Evolutionary conservation across 352 stramenopile species (phyloP), one percentile per base, ranked within the genome.

Genomic region (Pythium aristosporum): DNA sequence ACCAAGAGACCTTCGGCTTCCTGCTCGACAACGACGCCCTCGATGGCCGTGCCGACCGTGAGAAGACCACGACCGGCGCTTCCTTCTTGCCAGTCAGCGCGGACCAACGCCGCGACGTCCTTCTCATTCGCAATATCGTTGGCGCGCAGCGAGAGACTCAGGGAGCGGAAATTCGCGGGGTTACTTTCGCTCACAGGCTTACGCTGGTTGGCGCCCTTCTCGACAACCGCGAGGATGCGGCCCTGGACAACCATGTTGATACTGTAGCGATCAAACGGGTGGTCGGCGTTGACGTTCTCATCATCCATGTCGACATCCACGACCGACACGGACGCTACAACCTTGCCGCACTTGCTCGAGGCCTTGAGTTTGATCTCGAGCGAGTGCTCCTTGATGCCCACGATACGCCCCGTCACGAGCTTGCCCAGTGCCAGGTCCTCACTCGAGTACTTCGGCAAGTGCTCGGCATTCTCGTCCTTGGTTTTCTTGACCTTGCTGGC

Each of bases 341-440:
- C 80, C 72, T 93, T 96, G 49, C 88, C 84, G 13, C 74, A 73
- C 61, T 82, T 88, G 69, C 89, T 91, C 43, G 60, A 74, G 5
- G 79, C 82, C 75, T 89, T 84, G 34, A 96, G 63, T 55, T 89
- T 90, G 63, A 96, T 79, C 63, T 96, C 85, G 73, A 96, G 91
- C 51, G 73, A 72, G 65, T 79, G 73, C 63, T 96, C 86, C 57
- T 91, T 91, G 75, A 96, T 92, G 20, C 74, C 72, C 18, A 74
- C 59, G 63, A 96, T 85, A 21, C 82, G 69, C 39, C 86, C 88
- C 1, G 78, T 91, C 59, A 96, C 65, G 15, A 75, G 73, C 66
- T 83, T 84, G 15, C 88, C 86, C 15, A 93, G 67, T 36, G 68
- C 65, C 3, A 96, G 55, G 49, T 92, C 84, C 4, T 79, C 69